A percentile compares a stretch with the other conserved stretches of the same genome.
Evolutionary conservation across 441 rosid species (phyloP).

Genomic region (Adansonia madagascariensis): DNA sequence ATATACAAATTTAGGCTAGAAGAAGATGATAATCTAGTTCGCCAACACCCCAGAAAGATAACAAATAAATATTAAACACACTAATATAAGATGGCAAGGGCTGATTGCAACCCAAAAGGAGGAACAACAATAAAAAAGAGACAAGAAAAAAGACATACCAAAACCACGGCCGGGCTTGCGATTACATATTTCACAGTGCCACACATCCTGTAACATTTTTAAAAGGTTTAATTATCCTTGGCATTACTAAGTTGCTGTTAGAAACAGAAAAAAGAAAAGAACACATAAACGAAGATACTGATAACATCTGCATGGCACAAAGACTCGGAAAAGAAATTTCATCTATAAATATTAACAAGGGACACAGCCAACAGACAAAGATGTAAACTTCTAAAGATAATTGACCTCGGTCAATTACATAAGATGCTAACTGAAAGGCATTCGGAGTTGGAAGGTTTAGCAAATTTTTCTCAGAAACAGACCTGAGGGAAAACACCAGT

Average conservation of each 20-base stretch:
- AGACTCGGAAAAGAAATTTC: neutral
- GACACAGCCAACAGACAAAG: constrained; percentile 1
- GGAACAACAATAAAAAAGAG: neutral
- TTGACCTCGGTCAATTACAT: constrained; percentile 19
- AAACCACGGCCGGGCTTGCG: constrained; percentile 99
- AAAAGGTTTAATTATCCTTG: constrained; percentile 17
- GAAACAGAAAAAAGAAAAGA: neutral
- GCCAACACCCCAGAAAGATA: neutral
- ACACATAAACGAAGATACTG: neutral
- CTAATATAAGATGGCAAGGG: constrained; percentile 7
- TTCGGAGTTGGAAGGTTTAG: neutral
- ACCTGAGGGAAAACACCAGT: constrained; percentile 88
- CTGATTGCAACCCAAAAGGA: neutral
- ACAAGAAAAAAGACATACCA: constrained; percentile 51
- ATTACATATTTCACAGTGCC: constrained; percentile 99
- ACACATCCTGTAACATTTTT: constrained; percentile 74
- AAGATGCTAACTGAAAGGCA: constrained; percentile 12
- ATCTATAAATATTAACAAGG: neutral
- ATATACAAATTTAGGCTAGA: neutral
- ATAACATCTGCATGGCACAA: neutral
- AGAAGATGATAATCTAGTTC: neutral
- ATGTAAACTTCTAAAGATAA: constrained; percentile 14
- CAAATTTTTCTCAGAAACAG: constrained; percentile 29
- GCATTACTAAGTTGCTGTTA: neutral
- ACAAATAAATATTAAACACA: neutral